Evolutionary conservation across 306 rosid species (phyloP).

Genomic region (Leucaena leucocephala): DNA sequence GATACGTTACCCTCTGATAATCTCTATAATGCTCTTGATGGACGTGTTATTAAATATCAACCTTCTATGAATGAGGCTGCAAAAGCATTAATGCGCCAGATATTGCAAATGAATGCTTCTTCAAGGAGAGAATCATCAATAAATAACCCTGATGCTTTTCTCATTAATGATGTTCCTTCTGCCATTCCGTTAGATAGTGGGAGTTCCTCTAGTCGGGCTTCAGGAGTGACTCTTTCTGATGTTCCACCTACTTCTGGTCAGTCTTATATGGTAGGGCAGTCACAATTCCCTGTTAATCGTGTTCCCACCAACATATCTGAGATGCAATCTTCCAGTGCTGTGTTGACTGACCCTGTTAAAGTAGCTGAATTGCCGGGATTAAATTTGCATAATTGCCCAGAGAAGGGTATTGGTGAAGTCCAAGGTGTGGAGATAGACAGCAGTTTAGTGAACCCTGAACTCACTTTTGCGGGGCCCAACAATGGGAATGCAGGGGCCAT

Average conservation of each 20-base stretch:
- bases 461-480: slow-evolving; percentile 44
- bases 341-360: slow-evolving; percentile 36
- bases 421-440: slow-evolving; percentile 47
- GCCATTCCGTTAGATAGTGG: slow-evolving; percentile 39
- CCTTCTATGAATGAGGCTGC: slow-evolving; percentile 68
- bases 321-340: slow-evolving; percentile 41
- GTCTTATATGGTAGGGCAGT: slow-evolving; percentile 35
- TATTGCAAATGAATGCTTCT: slow-evolving; percentile 56
- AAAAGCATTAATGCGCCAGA: slow-evolving; percentile 54
- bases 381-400: slow-evolving; percentile 35
- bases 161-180: slow-evolving; percentile 49
- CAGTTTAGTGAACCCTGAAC: slow-evolving; percentile 38
- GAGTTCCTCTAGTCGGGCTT: slow-evolving; percentile 42
- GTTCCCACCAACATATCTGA: slow-evolving; percentile 38
- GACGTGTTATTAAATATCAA: slow-evolving; percentile 57
- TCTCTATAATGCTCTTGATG: slow-evolving; percentile 45
- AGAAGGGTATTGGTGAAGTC: slow-evolving; percentile 41
- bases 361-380: slow-evolving; percentile 43
- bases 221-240: slow-evolving; percentile 57
- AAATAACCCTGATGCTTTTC: slow-evolving; percentile 49
- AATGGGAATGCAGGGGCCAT: slow-evolving; percentile 38
- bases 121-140: slow-evolving; percentile 46
- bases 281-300: slow-evolving; percentile 35
- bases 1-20: slow-evolving; percentile 38
- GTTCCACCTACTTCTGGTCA: slow-evolving; percentile 49